A percentile compares a stretch with the other conserved stretches of the same genome.
phyloP scores from a whole-genome alignment of 106 monocot species.

The Narthecium ossifragum region DNA sequence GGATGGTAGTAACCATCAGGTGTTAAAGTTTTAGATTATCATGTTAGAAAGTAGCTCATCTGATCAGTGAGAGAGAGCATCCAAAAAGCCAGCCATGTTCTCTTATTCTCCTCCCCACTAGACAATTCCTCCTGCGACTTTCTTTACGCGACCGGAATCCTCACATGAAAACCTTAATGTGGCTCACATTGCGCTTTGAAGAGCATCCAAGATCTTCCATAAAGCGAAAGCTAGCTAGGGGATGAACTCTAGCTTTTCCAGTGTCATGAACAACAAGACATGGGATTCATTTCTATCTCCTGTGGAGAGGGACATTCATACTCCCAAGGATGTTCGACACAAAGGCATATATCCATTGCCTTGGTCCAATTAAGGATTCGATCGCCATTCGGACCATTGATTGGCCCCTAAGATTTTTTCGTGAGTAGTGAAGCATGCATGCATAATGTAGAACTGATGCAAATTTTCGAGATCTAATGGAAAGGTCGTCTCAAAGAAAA shows the following conservation, averaged over 20 bases:
- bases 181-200: not conserved
- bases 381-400: no score
- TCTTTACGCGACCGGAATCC: not conserved
- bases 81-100: slow-evolving; percentile 29
- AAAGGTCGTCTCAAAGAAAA: no score
- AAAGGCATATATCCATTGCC: no score
- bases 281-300: slow-evolving; percentile 16
- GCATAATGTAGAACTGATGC: no score
- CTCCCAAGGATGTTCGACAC: not conserved
- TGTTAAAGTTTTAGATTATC: slow-evolving; percentile 3
- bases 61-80: slow-evolving; percentile 18
- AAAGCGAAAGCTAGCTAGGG: not conserved
- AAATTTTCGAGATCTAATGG: no score
- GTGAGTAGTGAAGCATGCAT: no score
- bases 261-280: slow-evolving; percentile 19
- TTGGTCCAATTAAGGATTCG: no score
- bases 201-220: slow-evolving; percentile 1
- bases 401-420: no score
- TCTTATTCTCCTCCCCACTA: slow-evolving; percentile 31
- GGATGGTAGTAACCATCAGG: not conserved
- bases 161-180: not conserved
- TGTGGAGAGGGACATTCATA: slow-evolving; percentile 12
- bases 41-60: slow-evolving; percentile 7
- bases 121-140: slow-evolving; percentile 19
- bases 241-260: not conserved